Evolutionary conservation across 805 yeast genomes (phyloP).

Genomic region (Lipomyces orientalis): DNA sequence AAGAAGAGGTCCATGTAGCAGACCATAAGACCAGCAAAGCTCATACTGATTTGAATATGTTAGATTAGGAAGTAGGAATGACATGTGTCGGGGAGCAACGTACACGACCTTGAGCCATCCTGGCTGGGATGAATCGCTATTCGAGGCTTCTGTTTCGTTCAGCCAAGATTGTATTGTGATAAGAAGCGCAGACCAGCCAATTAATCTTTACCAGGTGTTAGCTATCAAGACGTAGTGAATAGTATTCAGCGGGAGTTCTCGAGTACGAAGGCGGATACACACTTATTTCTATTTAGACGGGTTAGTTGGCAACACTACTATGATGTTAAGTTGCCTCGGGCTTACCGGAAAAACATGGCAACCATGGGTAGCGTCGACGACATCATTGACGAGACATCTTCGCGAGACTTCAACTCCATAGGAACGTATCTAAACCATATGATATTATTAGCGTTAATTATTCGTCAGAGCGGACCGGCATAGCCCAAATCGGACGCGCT

Average conservation of each 20-base stretch:
- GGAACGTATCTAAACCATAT: slow-evolving; percentile 14
- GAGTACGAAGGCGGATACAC: background rate
- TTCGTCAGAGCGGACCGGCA: background rate
- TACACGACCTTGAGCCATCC: slow-evolving; percentile 36
- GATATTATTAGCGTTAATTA: background rate
- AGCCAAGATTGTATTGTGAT: slow-evolving; percentile 35
- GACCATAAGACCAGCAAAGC: slow-evolving; percentile 31
- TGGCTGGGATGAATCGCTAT: slow-evolving; percentile 20
- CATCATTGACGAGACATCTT: slow-evolving; percentile 24
- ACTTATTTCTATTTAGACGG: slow-evolving; percentile 2
- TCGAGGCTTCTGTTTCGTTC: slow-evolving; percentile 24
- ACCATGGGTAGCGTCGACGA: slow-evolving; percentile 34
- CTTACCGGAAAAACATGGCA: slow-evolving; percentile 34
- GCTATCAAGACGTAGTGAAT: background rate
- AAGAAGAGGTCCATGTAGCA: slow-evolving; percentile 33
- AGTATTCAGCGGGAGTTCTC: background rate
- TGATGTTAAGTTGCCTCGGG: background rate
- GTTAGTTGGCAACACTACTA: background rate
- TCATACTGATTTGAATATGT: slow-evolving; percentile 16
- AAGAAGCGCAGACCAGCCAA: slow-evolving; percentile 34
- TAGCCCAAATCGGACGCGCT: background rate
- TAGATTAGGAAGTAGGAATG: background rate
- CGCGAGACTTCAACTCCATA: slow-evolving; percentile 3
- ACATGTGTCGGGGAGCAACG: background rate
- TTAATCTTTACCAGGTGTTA: slow-evolving; percentile 10